Evolutionary conservation across 805 yeast genomes (phyloP), one percentile per base, ranked within the genome.

Genomic region (Wickerhamiella sorbophila): DNA sequence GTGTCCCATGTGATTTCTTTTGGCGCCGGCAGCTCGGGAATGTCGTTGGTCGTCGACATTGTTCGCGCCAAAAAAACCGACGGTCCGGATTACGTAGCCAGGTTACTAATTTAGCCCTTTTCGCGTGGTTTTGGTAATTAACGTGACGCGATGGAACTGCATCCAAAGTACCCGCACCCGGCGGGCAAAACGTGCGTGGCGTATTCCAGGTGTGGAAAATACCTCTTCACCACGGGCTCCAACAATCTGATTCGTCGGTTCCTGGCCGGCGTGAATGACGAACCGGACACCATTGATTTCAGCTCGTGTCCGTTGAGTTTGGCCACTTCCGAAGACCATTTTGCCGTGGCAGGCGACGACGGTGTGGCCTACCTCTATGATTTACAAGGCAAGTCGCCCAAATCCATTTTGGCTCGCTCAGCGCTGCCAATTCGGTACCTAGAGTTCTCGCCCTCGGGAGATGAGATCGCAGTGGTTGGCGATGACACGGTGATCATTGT

Each of bases 291-390:
- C 15, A 40, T 57, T 12, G 64, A 61, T 20, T 47, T 55, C 20
- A 51, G 44, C 33, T 36, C 39, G 8, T 49, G 45, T 17, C 55
- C 55, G 20, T 40, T 48, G 14, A 52, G 51, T 14, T 43, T 62
- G n/a, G 57, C 56, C 3, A 46, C 52, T 5, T 44, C 55, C 14
- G 46, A 26, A 6, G 27, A 40, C 5, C 48, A 49, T n/a, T 52
- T 70, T 41, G 71, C 61, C 5, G 59, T 68, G 40, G 63, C 67
- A 45, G 61, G 69, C 14, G 67, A 65, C 29, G 69, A 67, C 52
- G 74, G 74, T 4, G 43, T 52, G 4, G 61, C 56, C 4, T 48
- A 45, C 18, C 37, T 62, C 38, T 61, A 48, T 44, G 52, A 55
- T 19, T 33, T 55, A 9, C 6, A 9, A n/a, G 22, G 36, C 17